Percentiles rank a stretch among this genome's conserved stretches.
Evolutionary conservation across 768 basidiomycete genomes (phyloP).

Genomic region (Tulasnella sp.): DNA sequence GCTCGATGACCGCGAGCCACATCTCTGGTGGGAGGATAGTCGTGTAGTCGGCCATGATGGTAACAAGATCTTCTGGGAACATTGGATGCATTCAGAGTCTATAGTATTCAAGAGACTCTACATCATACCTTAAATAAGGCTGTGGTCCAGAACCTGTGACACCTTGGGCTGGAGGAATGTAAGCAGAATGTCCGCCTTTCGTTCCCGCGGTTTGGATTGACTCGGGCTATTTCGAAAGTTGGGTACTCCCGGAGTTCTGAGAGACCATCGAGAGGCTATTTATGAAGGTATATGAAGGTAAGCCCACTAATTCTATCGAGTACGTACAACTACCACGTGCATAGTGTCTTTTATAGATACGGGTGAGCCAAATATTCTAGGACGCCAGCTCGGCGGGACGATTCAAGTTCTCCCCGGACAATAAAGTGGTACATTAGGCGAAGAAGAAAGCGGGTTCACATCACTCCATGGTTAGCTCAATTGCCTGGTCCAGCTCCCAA

Average conservation of each 20-base stretch:
- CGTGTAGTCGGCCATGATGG: background rate
- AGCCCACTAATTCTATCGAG: no score
- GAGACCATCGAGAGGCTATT: background rate
- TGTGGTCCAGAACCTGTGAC: background rate
- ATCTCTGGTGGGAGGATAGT: background rate
- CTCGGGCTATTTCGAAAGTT: background rate
- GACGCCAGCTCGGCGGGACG: no score
- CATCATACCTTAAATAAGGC: background rate
- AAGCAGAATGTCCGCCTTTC: background rate
- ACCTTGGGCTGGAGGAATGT: background rate
- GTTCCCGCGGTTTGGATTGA: background rate
- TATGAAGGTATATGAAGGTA: background rate
- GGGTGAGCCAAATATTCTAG: no score
- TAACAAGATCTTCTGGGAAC: background rate
- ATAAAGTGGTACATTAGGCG: no score
- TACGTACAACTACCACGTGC: no score
- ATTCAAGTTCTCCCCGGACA: no score
- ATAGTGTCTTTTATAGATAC: no score
- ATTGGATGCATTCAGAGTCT: background rate
- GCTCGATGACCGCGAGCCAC: background rate
- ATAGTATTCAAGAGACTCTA: background rate
- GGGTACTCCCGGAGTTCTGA: background rate
- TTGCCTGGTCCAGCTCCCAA: background rate
- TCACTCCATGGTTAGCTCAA: background rate
- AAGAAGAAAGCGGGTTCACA: no score